Conservation (phyloP, 805 yeast genomes). For the Cyberlindnera petersonii region DNA sequence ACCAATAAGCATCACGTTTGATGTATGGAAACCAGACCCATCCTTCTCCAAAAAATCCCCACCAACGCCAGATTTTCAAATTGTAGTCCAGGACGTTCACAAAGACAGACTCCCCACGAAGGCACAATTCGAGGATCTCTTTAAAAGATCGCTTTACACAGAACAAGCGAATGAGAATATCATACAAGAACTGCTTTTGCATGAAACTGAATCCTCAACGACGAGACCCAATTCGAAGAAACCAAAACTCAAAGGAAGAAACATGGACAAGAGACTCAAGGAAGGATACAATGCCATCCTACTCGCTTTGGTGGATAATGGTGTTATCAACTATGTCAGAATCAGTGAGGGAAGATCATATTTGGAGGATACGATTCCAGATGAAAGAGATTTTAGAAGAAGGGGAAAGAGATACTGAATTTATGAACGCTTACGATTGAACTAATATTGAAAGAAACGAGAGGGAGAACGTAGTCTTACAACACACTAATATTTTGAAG, state of each 20-base stretch:
- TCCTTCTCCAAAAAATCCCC: conserved; percentile 68
- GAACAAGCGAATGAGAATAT: conserved; percentile 20
- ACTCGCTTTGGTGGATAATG: conserved; percentile 69
- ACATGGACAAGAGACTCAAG: conserved; percentile 40
- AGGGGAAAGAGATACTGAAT: conserved; percentile 1
- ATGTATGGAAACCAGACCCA: conserved; percentile 83
- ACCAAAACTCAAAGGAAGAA: conserved; percentile 13
- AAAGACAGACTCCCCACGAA: conserved; percentile 44
- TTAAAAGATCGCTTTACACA: conserved; percentile 15
- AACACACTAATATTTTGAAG: conserved; percentile 12
- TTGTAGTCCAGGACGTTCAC: conserved; percentile 54
- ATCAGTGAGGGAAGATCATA: conserved; percentile 49
- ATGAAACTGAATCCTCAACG: background rate
- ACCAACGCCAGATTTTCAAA: conserved; percentile 69
- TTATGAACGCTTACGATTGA: background rate
- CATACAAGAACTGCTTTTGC: conserved; percentile 1
- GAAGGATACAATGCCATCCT: conserved; percentile 50
- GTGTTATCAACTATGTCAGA: conserved; percentile 64
- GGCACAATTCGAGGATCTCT: conserved; percentile 36
- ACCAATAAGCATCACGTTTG: conserved; percentile 35
- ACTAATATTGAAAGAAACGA: background rate
- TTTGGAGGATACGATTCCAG: conserved; percentile 28
- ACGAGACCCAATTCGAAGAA: background rate
- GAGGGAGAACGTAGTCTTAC: background rate
- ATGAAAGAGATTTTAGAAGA: conserved; percentile 2